Evolutionary conservation across 1,284 basidiomycete species (phyloP).

Genomic region (Golubevia pallescens): DNA sequence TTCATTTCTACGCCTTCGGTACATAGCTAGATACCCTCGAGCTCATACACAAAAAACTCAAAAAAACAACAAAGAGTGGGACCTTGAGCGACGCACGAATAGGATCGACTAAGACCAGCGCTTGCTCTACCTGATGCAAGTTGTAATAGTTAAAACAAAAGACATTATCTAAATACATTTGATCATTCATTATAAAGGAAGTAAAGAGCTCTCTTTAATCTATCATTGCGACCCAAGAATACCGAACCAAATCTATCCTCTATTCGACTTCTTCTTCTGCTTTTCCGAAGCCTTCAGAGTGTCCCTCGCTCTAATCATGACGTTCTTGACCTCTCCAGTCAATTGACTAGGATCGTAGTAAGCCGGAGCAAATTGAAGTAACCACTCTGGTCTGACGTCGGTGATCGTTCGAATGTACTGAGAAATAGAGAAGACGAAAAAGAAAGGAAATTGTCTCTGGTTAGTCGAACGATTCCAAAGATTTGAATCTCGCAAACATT

Average conservation of each 20-base stretch:
- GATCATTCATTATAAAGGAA: too few relatives aligned
- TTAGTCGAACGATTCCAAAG: too few relatives aligned
- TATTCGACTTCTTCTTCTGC: neutral
- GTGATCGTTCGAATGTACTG: slow-evolving; percentile 56
- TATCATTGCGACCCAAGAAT: neutral
- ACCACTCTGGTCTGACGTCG: slow-evolving; percentile 60
- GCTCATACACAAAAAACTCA: too few relatives aligned
- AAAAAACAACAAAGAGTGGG: too few relatives aligned
- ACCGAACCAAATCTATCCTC: neutral
- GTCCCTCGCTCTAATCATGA: neutral
- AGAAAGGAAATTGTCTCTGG: neutral
- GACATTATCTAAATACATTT: too few relatives aligned
- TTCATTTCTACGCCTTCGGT: too few relatives aligned
- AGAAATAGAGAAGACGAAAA: neutral
- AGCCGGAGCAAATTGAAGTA: slow-evolving; percentile 53
- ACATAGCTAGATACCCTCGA: too few relatives aligned
- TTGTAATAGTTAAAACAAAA: too few relatives aligned
- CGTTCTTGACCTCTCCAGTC: slow-evolving; percentile 6
- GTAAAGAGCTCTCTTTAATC: neutral
- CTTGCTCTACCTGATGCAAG: too few relatives aligned
- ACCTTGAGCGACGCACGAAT: too few relatives aligned
- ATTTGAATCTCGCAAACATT: neutral
- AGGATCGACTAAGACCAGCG: too few relatives aligned
- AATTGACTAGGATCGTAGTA: slow-evolving; percentile 35
- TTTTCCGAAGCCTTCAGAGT: neutral